phyloP scores from a whole-genome alignment of 352 stramenopile species.

The Globisporangium carolinianum region DNA sequence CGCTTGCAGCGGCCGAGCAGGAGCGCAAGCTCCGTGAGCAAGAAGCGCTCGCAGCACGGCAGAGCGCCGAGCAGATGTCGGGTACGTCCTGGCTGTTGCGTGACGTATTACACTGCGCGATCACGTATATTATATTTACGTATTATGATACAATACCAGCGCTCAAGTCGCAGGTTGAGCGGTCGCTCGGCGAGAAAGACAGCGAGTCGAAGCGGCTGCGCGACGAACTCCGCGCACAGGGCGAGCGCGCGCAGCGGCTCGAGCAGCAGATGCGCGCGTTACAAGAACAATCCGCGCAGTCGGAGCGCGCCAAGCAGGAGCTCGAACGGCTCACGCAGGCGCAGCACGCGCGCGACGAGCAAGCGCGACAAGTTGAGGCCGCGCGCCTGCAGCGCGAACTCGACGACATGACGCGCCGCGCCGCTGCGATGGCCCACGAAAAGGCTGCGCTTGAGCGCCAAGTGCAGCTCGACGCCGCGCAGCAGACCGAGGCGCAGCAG shows the following conservation, averaged over 20 bases:
- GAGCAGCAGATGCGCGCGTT: slow-evolving; percentile 55
- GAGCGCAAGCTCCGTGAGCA: slow-evolving; percentile 56
- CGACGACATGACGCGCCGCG: slow-evolving; percentile 44
- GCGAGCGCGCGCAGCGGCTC: slow-evolving; percentile 42
- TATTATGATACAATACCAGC: slow-evolving; percentile 11
- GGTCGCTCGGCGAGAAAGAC: slow-evolving; percentile 58
- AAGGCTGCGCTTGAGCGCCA: slow-evolving; percentile 32
- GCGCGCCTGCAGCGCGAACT: slow-evolving; percentile 37
- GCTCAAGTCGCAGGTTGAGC: slow-evolving; percentile 53
- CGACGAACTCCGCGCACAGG: slow-evolving; percentile 54
- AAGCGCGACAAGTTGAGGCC: slow-evolving; percentile 34
- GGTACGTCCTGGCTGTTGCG: slow-evolving; percentile 17
- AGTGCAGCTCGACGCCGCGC: slow-evolving; percentile 27
- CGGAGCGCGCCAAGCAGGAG: slow-evolving; percentile 44
- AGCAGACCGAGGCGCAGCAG: slow-evolving; percentile 27
- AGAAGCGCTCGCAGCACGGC: slow-evolving; percentile 31
- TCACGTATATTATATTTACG: not conserved
- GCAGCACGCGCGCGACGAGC: slow-evolving; percentile 28
- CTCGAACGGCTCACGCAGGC: slow-evolving; percentile 16
- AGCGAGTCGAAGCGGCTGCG: slow-evolving; percentile 60
- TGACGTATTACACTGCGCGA: not conserved
- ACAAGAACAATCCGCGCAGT: slow-evolving; percentile 25
- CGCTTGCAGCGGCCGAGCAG: slow-evolving; percentile 43
- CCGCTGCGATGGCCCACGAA: slow-evolving; percentile 25
- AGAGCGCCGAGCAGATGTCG: slow-evolving; percentile 63